Evolutionary conservation across 805 yeast species (phyloP).

Genomic region (Candida piceae): DNA sequence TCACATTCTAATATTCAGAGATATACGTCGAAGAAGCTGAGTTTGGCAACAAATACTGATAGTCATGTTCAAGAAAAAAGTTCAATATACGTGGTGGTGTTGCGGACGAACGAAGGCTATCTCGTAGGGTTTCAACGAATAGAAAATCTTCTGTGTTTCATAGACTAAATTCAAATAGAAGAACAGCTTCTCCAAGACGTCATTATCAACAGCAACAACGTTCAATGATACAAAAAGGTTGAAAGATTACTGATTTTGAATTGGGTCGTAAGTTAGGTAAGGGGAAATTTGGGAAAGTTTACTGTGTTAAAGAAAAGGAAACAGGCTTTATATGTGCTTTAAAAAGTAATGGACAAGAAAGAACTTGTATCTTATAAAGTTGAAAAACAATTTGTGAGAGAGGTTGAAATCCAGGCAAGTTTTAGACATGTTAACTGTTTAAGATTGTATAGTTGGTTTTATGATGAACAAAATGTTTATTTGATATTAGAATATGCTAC

Average conservation of each 20-base stretch:
- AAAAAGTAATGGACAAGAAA: conserved; percentile 82
- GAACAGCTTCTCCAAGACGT: neutral
- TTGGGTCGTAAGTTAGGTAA: conserved; percentile 84
- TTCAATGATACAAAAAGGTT: conserved; percentile 10
- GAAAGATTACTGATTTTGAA: conserved; percentile 58
- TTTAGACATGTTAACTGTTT: conserved; percentile 75
- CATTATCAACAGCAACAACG: neutral
- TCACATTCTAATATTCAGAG: neutral
- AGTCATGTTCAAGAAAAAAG: neutral
- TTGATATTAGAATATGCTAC: conserved; percentile 79
- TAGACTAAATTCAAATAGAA: conserved; percentile 1
- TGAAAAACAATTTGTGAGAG: conserved; percentile 82
- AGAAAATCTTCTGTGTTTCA: conserved; percentile 5
- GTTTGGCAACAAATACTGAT: neutral
- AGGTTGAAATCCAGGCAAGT: conserved; percentile 83
- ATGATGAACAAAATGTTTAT: conserved; percentile 76
- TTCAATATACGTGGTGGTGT: neutral
- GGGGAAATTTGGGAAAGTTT: conserved; percentile 91
- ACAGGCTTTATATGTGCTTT: conserved; percentile 84
- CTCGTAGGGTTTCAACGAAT: neutral
- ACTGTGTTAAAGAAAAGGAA: conserved; percentile 72
- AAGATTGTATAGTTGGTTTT: conserved; percentile 80
- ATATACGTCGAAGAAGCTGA: neutral
- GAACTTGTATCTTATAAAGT: conserved; percentile 72
- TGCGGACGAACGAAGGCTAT: neutral